Evolutionary conservation across 805 yeast genomes (phyloP), one percentile per base, ranked within the genome.

Genomic region (Starmerella lactis-condensi): DNA sequence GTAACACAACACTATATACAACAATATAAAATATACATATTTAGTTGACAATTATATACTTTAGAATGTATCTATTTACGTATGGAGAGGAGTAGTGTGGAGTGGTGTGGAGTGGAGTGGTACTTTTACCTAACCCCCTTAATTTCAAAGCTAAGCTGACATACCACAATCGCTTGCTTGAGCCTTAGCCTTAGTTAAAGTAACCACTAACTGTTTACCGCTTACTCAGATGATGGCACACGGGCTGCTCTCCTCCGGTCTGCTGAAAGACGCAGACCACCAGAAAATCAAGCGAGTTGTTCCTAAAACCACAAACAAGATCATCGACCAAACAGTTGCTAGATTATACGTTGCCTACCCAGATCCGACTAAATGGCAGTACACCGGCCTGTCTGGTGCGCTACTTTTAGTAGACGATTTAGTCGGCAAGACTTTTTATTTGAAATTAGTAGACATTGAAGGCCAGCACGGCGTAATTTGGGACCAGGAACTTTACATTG

Each of bases 401-500:
- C 54, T 83, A 12, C 75, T 71, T 1, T 55, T 89, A 6, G 93
- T 77, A 13, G 93, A 89, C 51, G 98, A 89, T 53, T 54, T 78
- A 9, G 93, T 89, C 2, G 96, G 96, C 3, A 85, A 85, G 52
- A 81, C 94, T 1, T 82, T 78, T 47, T 89, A 82, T 52, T 61
- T 89, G 28, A 89, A 89, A 51, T 51, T 89, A 32, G 91, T 89
- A 5, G 98, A 89, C 47, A 70, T 85, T 20, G 44, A 50, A 23
- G 93, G 91, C 5, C 66, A 70, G 38, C 60, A 75, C 25, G 96
- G 96, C 22, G 93, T 89, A 0, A 42, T 89, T 0, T 89, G 98
- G 98, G 98, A 89, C 53, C 98, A 89, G 53, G 98, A 89, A 53
- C 55, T 89, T 29, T 85, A 78, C 46, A 72, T 79, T 9, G 75